A percentile compares a stretch with the other conserved stretches of the same genome.
phyloP scores from a whole-genome alignment of 1,284 basidiomycete species.

The Lentinula novae-zelandiae region DNA sequence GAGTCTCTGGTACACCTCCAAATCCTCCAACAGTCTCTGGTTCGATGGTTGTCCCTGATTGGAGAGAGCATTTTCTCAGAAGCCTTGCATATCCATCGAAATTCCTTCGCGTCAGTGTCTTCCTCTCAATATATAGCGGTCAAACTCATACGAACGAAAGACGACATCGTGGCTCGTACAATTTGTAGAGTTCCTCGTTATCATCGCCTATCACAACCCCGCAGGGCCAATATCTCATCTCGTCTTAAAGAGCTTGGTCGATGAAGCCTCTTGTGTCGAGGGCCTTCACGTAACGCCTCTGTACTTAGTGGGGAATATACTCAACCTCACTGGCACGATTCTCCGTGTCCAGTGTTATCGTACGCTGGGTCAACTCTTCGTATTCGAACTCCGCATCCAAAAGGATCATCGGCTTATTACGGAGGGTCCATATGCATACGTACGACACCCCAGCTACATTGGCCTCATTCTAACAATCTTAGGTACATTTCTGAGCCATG shows the following conservation, averaged over 20 bases:
- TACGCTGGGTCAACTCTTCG: slow-evolving; percentile 33
- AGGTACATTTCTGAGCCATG: slow-evolving; percentile 25
- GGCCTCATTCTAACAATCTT: slow-evolving; percentile 26
- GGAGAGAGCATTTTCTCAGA: slow-evolving; percentile 28
- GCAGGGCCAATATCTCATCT: slow-evolving; percentile 16
- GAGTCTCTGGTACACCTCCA: slow-evolving; percentile 26
- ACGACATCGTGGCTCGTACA: slow-evolving; percentile 25
- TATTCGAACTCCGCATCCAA: slow-evolving; percentile 33
- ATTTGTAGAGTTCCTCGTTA: slow-evolving; percentile 19
- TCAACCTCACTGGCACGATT: slow-evolving; percentile 24
- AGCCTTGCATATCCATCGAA: slow-evolving; percentile 23
- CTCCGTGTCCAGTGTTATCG: slow-evolving; percentile 29
- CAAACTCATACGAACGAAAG: slow-evolving; percentile 15
- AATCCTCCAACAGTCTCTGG: slow-evolving; percentile 23
- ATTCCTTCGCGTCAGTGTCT: slow-evolving; percentile 22
- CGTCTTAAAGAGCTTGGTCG: slow-evolving; percentile 17
- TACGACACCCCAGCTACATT: slow-evolving; percentile 38
- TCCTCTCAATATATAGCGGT: not conserved
- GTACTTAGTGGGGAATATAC: slow-evolving; percentile 26
- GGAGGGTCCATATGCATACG: slow-evolving; percentile 31
- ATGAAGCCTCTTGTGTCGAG: slow-evolving; percentile 12
- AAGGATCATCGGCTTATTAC: slow-evolving; percentile 31
- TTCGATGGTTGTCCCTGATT: slow-evolving; percentile 26
- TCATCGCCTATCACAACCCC: slow-evolving; percentile 19
- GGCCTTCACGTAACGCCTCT: slow-evolving; percentile 24